Conservation (phyloP, 1,139 yeast species). For the Barnettozyma hawaiiensis region DNA sequence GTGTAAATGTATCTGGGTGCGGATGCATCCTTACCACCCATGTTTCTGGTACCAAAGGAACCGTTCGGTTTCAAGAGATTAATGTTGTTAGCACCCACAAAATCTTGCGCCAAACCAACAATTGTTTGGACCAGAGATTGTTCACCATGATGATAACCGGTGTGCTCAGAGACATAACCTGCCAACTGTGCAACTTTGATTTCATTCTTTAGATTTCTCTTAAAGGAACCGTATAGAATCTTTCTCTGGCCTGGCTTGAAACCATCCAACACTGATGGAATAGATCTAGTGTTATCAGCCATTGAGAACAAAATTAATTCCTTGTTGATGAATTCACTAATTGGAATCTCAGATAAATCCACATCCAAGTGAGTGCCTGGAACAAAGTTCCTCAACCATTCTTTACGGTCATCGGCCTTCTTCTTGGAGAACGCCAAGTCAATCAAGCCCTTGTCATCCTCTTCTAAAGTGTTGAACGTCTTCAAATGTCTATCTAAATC, state of each 20-base stretch:
- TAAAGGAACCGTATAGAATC: constrained; percentile 82
- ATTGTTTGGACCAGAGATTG: constrained; percentile 82
- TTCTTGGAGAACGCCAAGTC: constrained; percentile 94
- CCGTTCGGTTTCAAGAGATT: constrained; percentile 87
- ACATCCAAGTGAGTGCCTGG: constrained; percentile 96
- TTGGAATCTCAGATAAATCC: constrained; percentile 70
- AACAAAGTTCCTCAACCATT: constrained; percentile 83
- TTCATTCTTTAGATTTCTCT: constrained; percentile 70
- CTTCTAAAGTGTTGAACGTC: constrained; percentile 75
- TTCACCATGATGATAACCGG: constrained; percentile 97
- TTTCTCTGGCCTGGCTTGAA: constrained; percentile 97
- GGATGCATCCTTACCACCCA: constrained; percentile 98
- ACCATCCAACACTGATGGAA: constrained; percentile 93
- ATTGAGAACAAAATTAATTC: constrained; percentile 91
- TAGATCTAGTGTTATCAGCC: constrained; percentile 95
- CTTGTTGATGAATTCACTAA: constrained; percentile 89
- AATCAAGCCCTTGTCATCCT: constrained; percentile 72
- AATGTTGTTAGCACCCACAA: constrained; percentile 87
- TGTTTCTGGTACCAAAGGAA: constrained; percentile 93
- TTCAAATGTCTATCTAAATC: constrained; percentile 84
- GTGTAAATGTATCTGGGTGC: constrained; percentile 97
- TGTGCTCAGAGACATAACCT: constrained; percentile 83
- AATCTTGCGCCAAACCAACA: constrained; percentile 91
- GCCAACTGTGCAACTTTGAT: constrained; percentile 88
- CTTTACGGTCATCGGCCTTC: constrained; percentile 96